These are phyloP conservation scores for Entoloma clypeatum DNA, from an alignment of 1,284 basidiomycete genomes.

Conservation along the genomic window DNA sequence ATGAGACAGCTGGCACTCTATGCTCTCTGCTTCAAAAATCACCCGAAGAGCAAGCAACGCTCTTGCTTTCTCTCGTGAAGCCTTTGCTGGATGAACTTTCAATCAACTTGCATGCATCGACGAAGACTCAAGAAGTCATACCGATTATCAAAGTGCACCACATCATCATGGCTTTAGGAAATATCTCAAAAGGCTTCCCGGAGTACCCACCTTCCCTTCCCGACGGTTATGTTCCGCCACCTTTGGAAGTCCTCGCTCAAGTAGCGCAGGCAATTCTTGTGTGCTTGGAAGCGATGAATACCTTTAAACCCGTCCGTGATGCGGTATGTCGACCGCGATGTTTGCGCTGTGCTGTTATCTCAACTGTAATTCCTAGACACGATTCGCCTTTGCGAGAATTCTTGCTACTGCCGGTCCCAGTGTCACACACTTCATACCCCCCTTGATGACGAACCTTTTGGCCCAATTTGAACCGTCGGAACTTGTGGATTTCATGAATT, in stretches of 20 bases:
- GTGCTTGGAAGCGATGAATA: slow-evolving; percentile 85
- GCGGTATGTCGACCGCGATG: slow-evolving; percentile 61
- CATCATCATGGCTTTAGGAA: slow-evolving; percentile 91
- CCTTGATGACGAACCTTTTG: slow-evolving; percentile 85
- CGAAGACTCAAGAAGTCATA: slow-evolving; percentile 57
- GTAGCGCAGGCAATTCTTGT: slow-evolving; percentile 89
- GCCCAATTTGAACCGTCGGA: slow-evolving; percentile 91
- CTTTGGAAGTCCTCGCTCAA: slow-evolving; percentile 80
- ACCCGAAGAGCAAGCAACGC: slow-evolving; percentile 67
- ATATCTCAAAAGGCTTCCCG: slow-evolving; percentile 96
- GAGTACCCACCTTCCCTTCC: slow-evolving; percentile 73
- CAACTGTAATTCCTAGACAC: slow-evolving; percentile 53
- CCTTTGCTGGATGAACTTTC: slow-evolving; percentile 82
- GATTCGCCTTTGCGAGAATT: slow-evolving; percentile 92
- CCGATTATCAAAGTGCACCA: slow-evolving; percentile 92
- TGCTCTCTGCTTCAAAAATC: slow-evolving; percentile 71
- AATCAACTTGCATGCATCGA: slow-evolving; percentile 58
- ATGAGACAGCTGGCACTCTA: slow-evolving; percentile 88
- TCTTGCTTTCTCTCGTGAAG: slow-evolving; percentile 77
- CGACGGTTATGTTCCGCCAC: slow-evolving; percentile 66
- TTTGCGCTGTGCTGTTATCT: slow-evolving; percentile 4
- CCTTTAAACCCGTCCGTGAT: slow-evolving; percentile 86
- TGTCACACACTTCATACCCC: slow-evolving; percentile 78
- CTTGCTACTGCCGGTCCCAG: slow-evolving; percentile 74
- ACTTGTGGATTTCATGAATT: slow-evolving; percentile 93